These are phyloP conservation scores for Fusarium albidum DNA, from an alignment of 2,329 filamentous ascomycete species.

Conservation along the genomic window DNA sequence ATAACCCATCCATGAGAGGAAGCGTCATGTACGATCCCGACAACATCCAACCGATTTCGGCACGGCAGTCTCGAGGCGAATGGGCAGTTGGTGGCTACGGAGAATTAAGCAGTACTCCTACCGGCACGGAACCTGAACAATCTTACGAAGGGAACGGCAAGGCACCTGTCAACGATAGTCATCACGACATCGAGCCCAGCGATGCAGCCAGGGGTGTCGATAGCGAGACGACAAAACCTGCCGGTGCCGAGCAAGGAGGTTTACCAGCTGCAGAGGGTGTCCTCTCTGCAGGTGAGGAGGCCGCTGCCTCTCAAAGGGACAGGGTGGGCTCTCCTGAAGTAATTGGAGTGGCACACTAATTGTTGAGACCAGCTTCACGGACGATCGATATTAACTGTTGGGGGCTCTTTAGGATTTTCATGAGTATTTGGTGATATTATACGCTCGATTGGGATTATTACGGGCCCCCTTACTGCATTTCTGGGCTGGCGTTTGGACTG, in stretches of 20 bases:
- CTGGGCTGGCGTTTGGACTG: slow-evolving; percentile 18
- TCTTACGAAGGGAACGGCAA: background rate
- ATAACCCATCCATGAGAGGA: slow-evolving; percentile 42
- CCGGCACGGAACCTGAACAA: background rate
- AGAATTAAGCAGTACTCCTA: slow-evolving; percentile 16
- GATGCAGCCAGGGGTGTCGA: background rate
- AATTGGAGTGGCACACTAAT: slow-evolving; percentile 20
- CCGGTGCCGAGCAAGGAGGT: background rate
- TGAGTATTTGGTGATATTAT: slow-evolving; percentile 3
- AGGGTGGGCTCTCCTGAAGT: background rate
- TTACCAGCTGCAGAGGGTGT: background rate
- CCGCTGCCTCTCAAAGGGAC: background rate
- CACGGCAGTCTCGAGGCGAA: slow-evolving; percentile 26
- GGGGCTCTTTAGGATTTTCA: background rate
- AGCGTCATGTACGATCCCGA: slow-evolving; percentile 32
- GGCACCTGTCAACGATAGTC: background rate
- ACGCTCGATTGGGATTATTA: slow-evolving; percentile 1
- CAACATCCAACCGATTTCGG: slow-evolving; percentile 22
- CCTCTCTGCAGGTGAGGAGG: background rate
- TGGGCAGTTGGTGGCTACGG: slow-evolving; percentile 8
- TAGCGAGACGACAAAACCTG: background rate
- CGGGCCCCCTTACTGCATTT: slow-evolving; percentile 10
- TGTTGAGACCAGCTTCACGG: background rate
- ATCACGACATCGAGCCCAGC: background rate
- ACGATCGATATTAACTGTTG: background rate